Evolutionary conservation across 108 stramenopile genomes (phyloP).

Genomic region (Pseudonitzschia pungens): DNA sequence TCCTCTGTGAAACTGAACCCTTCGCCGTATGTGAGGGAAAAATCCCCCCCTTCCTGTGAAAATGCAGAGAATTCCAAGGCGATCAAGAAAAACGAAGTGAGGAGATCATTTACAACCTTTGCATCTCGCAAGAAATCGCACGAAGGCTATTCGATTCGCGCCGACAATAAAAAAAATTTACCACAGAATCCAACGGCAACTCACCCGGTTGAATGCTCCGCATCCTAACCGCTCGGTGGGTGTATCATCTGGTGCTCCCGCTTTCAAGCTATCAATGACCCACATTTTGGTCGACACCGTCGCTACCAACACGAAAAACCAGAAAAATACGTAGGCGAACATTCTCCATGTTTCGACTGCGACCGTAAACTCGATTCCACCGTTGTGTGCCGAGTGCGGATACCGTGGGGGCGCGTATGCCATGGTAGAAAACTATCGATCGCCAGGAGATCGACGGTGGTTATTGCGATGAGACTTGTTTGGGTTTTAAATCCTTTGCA

Average conservation of each 20-base stretch:
- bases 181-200: background rate
- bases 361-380: no score
- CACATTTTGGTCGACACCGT: background rate
- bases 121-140: no score
- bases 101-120: no score
- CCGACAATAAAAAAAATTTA: no score
- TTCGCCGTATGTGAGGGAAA: background rate
- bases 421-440: no score
- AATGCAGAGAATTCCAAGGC: background rate
- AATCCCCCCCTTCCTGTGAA: background rate
- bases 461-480: no score
- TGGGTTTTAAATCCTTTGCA: no score
- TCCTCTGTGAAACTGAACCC: background rate
- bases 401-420: no score
- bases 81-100: background rate
- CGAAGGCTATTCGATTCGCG: no score
- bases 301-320: conserved; percentile 8
- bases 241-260: conserved; percentile 3
- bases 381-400: no score
- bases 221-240: background rate
- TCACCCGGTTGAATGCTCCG: conserved; percentile 22
- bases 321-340: conserved; percentile 2
- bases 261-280: background rate
- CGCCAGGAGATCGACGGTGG: no score
- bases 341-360: background rate